Conservation (phyloP, 2,329 filamentous ascomycete species). For the Zasmidium cellare region DNA sequence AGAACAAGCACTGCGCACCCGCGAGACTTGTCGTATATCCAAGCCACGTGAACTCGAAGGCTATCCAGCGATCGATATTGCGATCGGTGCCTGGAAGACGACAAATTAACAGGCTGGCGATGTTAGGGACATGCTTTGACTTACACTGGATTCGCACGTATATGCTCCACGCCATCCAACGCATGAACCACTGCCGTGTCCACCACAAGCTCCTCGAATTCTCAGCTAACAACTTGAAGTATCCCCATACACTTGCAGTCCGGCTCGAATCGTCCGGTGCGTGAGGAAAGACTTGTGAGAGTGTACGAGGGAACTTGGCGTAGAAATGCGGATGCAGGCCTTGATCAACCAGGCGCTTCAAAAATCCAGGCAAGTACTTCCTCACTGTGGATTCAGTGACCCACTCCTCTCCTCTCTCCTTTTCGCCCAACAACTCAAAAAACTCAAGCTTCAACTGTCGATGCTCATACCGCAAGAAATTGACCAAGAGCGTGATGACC, state of each 20-base stretch:
- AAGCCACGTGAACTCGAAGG: conserved; percentile 14
- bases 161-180: conserved; percentile 17
- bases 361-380: not conserved
- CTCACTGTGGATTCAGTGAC: not conserved
- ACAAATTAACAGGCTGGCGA: too few relatives aligned
- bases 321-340: conserved; percentile 5
- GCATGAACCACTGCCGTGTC: conserved; percentile 22
- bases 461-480: conserved; percentile 8
- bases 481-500: not conserved
- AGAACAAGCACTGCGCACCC: conserved; percentile 18
- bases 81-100: conserved; percentile 9
- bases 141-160: conserved; percentile 19
- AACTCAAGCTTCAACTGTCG: not conserved
- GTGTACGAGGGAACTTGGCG: conserved; percentile 2
- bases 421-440: not conserved
- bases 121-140: conserved; percentile 3
- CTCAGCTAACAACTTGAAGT: conserved; percentile 15
- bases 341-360: not conserved
- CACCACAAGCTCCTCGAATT: conserved; percentile 13
- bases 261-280: conserved; percentile 8
- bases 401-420: not conserved
- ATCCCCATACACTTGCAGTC: conserved; percentile 15
- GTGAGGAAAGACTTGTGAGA: conserved; percentile 1
- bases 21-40: conserved; percentile 19
- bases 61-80: not conserved